These are phyloP conservation scores for Platanthera guangdongensis DNA, from an alignment of 106 monocot genomes.

Conservation along the genomic window DNA sequence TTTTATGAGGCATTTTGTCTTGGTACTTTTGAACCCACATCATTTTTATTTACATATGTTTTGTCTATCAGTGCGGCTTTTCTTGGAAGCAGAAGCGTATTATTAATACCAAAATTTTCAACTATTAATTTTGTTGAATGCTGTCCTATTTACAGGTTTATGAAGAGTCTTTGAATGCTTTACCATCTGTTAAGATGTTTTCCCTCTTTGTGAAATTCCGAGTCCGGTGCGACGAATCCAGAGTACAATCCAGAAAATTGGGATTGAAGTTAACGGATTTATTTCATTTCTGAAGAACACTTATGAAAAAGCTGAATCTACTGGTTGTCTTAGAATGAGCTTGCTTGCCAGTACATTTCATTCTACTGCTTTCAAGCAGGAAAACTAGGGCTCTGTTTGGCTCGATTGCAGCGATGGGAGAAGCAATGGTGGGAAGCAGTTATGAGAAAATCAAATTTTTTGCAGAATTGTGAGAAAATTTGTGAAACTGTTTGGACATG, in stretches of 20 bases:
- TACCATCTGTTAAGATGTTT: constrained; percentile 56
- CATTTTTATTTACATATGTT: background rate
- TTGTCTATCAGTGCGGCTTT: background rate
- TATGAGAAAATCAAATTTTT: too few relatives aligned
- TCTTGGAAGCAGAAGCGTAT: background rate
- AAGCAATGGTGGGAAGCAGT: too few relatives aligned
- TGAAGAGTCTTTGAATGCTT: constrained; percentile 46
- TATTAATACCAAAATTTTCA: background rate
- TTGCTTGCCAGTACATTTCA: constrained; percentile 51
- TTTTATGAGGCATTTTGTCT: background rate
- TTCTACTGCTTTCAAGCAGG: constrained; percentile 33
- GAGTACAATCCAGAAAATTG: constrained; percentile 7
- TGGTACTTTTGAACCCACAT: background rate
- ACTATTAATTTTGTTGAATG: background rate
- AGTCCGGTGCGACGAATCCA: constrained; percentile 25
- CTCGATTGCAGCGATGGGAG: too few relatives aligned
- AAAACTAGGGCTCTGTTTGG: too few relatives aligned
- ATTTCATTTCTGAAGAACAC: constrained; percentile 29
- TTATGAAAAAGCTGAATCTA: constrained; percentile 46
- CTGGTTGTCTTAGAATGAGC: constrained; percentile 37
- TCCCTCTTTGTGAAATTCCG: constrained; percentile 51
- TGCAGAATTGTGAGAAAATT: too few relatives aligned
- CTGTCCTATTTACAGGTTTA: constrained; percentile 36
- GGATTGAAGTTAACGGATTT: constrained; percentile 21
- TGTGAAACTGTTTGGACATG: too few relatives aligned